Evolutionary conservation across 768 basidiomycete species (phyloP).

Genomic region (Obba rivulosa): DNA sequence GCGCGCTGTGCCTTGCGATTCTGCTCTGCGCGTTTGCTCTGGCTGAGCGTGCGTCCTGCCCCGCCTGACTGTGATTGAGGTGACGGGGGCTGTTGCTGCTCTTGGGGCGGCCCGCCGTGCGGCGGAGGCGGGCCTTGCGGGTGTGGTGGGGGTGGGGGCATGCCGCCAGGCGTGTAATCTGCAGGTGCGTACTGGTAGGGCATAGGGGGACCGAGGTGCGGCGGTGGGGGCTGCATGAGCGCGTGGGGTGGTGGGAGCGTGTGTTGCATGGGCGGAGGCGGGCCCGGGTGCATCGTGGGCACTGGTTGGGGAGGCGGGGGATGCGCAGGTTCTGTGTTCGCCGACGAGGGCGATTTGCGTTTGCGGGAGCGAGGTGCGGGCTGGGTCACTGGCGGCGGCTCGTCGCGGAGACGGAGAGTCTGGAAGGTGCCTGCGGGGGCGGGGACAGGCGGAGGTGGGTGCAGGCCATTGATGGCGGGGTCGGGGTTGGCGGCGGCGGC

Average conservation of each 20-base stretch:
- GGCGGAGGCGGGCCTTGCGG: slow-evolving; percentile 20
- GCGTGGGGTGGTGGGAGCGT: slow-evolving; percentile 38
- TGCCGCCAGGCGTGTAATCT: slow-evolving; percentile 52
- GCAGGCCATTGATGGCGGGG: slow-evolving; percentile 9
- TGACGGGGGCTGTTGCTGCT: slow-evolving; percentile 12
- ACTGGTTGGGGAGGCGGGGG: slow-evolving; percentile 27
- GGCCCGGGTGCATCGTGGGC: slow-evolving; percentile 37
- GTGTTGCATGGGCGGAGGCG: slow-evolving; percentile 28
- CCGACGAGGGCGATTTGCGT: slow-evolving; percentile 59
- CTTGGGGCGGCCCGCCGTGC: slow-evolving; percentile 7
- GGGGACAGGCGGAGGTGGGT: slow-evolving; percentile 10
- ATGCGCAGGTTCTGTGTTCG: slow-evolving; percentile 15
- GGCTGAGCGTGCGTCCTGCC: slow-evolving; percentile 57
- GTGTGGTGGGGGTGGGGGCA: slow-evolving; percentile 26
- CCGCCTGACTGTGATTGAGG: slow-evolving; percentile 2
- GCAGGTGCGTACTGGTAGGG: slow-evolving; percentile 43
- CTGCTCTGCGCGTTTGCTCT: slow-evolving; percentile 87
- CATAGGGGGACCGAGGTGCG: slow-evolving; percentile 17
- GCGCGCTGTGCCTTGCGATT: slow-evolving; percentile 93
- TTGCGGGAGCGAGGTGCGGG: slow-evolving; percentile 48
- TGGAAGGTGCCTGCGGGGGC: slow-evolving; percentile 20
- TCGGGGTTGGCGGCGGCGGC: slow-evolving; percentile 7
- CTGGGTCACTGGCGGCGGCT: slow-evolving; percentile 32
- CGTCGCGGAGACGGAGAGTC: slow-evolving; percentile 60
- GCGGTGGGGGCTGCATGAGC: slow-evolving; percentile 24